phyloP scores from a whole-genome alignment of 805 yeast genomes.

The Kodamaea jinghongensis region DNA sequence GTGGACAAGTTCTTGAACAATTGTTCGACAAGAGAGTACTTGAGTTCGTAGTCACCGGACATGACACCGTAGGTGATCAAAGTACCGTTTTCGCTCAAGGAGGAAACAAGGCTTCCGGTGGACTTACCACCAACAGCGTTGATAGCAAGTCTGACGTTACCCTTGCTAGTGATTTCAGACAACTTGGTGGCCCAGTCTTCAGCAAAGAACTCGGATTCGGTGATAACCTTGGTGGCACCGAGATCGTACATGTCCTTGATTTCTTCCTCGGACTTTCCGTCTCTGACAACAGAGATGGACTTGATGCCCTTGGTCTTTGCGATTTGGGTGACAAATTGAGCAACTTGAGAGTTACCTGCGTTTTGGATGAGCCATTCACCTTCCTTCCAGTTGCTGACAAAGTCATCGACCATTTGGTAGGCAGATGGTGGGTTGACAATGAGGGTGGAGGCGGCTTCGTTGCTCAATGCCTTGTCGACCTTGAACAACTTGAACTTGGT shows the following conservation, averaged over 20 bases:
- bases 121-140: conserved; percentile 31
- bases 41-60: conserved; percentile 15
- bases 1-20: conserved; percentile 30
- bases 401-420: conserved; percentile 18
- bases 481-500: neutral
- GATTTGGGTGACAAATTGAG: conserved; percentile 29
- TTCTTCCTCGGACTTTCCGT: conserved; percentile 25
- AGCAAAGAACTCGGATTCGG: conserved; percentile 25
- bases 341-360: conserved; percentile 35
- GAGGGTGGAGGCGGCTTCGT: conserved; percentile 21
- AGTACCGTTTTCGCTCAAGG: conserved; percentile 25
- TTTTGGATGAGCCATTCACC: conserved; percentile 35
- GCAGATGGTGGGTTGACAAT: conserved; percentile 22
- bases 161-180: conserved; percentile 16
- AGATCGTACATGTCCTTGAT: conserved; percentile 21
- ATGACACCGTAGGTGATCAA: conserved; percentile 29
- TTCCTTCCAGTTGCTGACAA: conserved; percentile 18
- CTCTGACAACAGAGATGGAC: conserved; percentile 27
- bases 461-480: conserved; percentile 6
- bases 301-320: conserved; percentile 24
- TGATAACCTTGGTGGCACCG: conserved; percentile 32
- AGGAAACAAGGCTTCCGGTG: conserved; percentile 18
- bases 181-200: conserved; percentile 15
- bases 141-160: conserved; percentile 30
- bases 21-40: conserved; percentile 22